Evolutionary conservation across 805 yeast species (phyloP), one percentile per base, ranked within the genome.

Genomic region (Starmerella powellii): DNA sequence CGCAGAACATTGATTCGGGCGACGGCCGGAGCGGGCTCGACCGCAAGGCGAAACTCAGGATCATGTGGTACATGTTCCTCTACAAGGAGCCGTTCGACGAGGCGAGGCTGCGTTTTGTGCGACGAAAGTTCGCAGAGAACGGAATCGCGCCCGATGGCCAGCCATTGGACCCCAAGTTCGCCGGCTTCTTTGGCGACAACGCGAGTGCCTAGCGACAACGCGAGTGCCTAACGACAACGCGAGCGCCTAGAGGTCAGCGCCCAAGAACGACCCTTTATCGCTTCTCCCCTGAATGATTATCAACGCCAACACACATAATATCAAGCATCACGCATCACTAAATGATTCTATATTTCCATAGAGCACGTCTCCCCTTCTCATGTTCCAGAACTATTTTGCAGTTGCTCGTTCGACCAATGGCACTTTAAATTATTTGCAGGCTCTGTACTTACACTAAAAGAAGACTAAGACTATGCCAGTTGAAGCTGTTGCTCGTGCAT

Each of bases 401-500:
- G n/a, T n/a, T n/a, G n/a, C n/a, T n/a, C n/a, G n/a, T n/a, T n/a
- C n/a, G n/a, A n/a, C n/a, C n/a, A n/a, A n/a, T n/a, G n/a, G n/a
- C n/a, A n/a, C n/a, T n/a, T n/a, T n/a, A n/a, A n/a, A n/a, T n/a
- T n/a, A n/a, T n/a, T n/a, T n/a, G n/a, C n/a, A n/a, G n/a, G n/a
- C n/a, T n/a, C n/a, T n/a, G n/a, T n/a, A n/a, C n/a, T n/a, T n/a
- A n/a, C n/a, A n/a, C n/a, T n/a, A n/a, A 23, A 23, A 23, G 26
- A 23, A 10, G 26, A 23, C 6, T 23, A 23, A 23, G 26, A 23
- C 18, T 35, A 34, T 12, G 31, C 32, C 19, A 52, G 33, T 48
- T 60, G 65, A 46, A 66, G 64, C 62, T 73, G 74, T 59, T 74
- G 83, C 63, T 79, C 94, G 56, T 82, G 95, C 53, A 91, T 74